Base-by-base conservation (phyloP, 1,139 yeast genomes). In the Pichia sp. region DNA sequence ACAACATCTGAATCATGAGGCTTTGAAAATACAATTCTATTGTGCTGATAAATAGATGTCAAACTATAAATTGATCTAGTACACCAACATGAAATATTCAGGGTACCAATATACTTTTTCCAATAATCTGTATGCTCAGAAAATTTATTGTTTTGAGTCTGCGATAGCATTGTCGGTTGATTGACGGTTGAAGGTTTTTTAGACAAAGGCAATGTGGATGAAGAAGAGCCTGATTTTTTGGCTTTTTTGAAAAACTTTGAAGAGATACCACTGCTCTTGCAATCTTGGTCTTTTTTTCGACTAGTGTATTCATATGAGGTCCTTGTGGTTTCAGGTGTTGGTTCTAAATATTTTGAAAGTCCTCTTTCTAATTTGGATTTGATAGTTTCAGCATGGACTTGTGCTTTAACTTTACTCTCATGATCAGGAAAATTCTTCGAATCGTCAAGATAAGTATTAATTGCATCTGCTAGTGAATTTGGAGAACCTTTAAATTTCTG, bases 81-180 rank as follows among this genome's bases (percentile, higher is more conserved):
- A 8, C 95, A 88, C 85, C 90, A 83, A 2, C 87, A 90, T 44
- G 78, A 81, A 0, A 84, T 77, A 50, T 80, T 81, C 29, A 86
- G 55, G 1, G 87, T 72, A 0, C 97, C 97, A 28, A 87, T 68
- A 55, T 71, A 82, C 39, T 51, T 51, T 37, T 42, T 39, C 61
- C 60, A 53, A 27, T 32, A 36, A 3, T 27, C 33, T 29, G 33
- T 33, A 9, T 34, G 42, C 27, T 45, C 32, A n/a, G 23, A 16
- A 16, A 16, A 16, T 2, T 16, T 16, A 16, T 16, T 16, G 23
- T 16, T 16, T 16, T 16, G 23, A 16, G 23, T 16, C 23, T 16
- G 23, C 23, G 23, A 16, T 16, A 16, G 1, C 23, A 16, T 16
- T 16, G 16, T 33, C 2, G 27, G 6, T 23, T 34, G 27, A n/a